Evolutionary conservation across 140 eudicot genomes (phyloP).

Genomic region (Stevia rebaudiana): DNA sequence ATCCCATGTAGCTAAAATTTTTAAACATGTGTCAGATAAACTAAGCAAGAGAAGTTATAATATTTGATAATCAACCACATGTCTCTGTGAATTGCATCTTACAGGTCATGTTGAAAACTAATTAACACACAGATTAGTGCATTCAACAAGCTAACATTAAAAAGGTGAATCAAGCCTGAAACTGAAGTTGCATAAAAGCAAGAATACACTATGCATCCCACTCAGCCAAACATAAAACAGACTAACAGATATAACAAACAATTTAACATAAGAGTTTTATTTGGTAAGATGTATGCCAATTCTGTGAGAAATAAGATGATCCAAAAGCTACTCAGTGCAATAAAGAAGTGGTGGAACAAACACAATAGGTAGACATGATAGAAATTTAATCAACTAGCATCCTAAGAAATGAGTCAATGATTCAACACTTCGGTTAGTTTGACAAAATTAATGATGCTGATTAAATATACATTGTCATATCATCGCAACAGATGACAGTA

Average conservation of each 20-base stretch:
- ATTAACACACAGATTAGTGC: neutral
- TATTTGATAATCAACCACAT: neutral
- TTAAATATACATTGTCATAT: neutral
- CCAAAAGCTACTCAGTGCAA: slow-evolving; percentile 1
- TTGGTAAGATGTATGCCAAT: neutral
- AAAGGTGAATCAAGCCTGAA: neutral
- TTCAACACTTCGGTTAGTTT: neutral
- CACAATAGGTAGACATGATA: neutral
- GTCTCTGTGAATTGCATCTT: neutral
- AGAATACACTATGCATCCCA: neutral
- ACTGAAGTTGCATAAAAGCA: neutral
- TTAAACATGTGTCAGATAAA: neutral
- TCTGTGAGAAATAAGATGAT: slow-evolving; percentile 1
- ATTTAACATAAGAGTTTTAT: neutral
- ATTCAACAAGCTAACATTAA: neutral
- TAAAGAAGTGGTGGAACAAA: neutral
- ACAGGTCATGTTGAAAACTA: neutral
- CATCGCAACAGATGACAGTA: neutral
- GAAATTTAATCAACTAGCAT: neutral
- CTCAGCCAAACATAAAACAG: neutral
- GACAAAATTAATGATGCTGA: neutral
- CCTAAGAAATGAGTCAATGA: neutral
- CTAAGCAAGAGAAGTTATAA: neutral
- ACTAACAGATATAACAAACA: neutral
- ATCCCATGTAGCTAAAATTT: neutral